phyloP scores from a whole-genome alignment of 2,329 filamentous ascomycete species.

The Paraphoma chrysanthemicola region DNA sequence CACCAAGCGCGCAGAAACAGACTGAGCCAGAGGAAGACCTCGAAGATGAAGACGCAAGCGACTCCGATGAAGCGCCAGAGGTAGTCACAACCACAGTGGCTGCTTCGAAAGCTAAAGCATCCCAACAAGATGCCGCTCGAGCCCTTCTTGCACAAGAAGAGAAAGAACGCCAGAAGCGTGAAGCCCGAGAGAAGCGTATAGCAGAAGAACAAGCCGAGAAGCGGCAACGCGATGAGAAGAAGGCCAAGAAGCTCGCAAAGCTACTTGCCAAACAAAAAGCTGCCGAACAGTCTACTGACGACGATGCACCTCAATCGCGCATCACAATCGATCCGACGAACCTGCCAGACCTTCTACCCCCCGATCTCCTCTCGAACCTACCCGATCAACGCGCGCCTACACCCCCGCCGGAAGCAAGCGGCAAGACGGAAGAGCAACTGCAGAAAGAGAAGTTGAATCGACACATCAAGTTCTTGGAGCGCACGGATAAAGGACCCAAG shows the following conservation, averaged over 20 bases:
- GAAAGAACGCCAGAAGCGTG: constrained; percentile 37
- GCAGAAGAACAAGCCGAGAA: constrained; percentile 42
- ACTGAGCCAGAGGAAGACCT: constrained; percentile 3
- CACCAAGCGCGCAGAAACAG: background rate
- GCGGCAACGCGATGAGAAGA: constrained; percentile 37
- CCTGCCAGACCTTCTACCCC: constrained; percentile 59
- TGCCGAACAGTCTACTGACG: constrained; percentile 2
- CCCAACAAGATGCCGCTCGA: constrained; percentile 37
- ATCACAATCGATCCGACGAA: constrained; percentile 36
- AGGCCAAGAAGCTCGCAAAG: constrained; percentile 37
- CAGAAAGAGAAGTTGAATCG: constrained; percentile 55
- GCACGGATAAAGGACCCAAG: constrained; percentile 56
- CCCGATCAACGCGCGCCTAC: constrained; percentile 54
- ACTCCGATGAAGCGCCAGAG: constrained; percentile 50
- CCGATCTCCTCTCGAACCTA: constrained; percentile 58
- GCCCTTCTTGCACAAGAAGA: constrained; percentile 38
- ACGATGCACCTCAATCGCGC: constrained; percentile 2
- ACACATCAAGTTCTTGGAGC: constrained; percentile 57
- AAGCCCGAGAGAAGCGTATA: constrained; percentile 37
- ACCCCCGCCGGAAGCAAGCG: constrained; percentile 43
- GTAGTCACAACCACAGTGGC: constrained; percentile 43
- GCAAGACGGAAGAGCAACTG: constrained; percentile 38
- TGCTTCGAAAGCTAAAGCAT: constrained; percentile 32
- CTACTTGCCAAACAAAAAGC: constrained; percentile 18
- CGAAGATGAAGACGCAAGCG: constrained; percentile 35